A percentile compares a stretch with the other conserved stretches of the same genome.
Conservation (phyloP, 495 filamentous ascomycete species). For the Lophiostoma macrostomum region DNA sequence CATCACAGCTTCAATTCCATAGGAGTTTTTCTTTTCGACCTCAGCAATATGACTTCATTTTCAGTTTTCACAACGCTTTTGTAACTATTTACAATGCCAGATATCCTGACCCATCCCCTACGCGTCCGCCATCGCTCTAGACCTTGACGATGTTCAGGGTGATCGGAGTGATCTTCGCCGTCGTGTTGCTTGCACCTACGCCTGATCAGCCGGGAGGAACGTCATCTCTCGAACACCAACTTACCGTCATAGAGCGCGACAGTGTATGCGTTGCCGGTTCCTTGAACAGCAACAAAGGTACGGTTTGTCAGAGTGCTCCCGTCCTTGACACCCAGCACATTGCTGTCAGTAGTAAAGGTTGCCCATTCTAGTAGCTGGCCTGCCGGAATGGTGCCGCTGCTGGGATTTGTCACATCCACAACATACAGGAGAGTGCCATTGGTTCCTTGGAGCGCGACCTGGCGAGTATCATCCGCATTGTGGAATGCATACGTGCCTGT, state of each 20-base stretch:
- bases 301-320: constrained; percentile 18
- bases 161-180: constrained; percentile 9
- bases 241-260: constrained; percentile 27
- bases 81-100: too few relatives aligned
- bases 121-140: not conserved
- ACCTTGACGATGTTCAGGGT: constrained; percentile 17
- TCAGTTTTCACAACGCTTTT: too few relatives aligned
- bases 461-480: constrained; percentile 22
- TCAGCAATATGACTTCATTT: too few relatives aligned
- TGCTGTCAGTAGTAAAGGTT: constrained; percentile 23
- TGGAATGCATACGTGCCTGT: constrained; percentile 13
- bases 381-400: constrained; percentile 9
- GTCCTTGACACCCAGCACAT: constrained; percentile 21
- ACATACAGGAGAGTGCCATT: constrained; percentile 12
- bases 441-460: constrained; percentile 20
- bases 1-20: too few relatives aligned
- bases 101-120: too few relatives aligned
- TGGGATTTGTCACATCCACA: constrained; percentile 18
- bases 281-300: constrained; percentile 19
- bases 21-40: too few relatives aligned
- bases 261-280: not conserved
- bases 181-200: constrained; percentile 18
- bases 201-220: too few relatives aligned
- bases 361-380: constrained; percentile 28
- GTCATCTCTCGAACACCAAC: not conserved